Conservation (phyloP, 2,329 filamentous ascomycete species). For the Stagonosporopsis chrysanthemi region DNA sequence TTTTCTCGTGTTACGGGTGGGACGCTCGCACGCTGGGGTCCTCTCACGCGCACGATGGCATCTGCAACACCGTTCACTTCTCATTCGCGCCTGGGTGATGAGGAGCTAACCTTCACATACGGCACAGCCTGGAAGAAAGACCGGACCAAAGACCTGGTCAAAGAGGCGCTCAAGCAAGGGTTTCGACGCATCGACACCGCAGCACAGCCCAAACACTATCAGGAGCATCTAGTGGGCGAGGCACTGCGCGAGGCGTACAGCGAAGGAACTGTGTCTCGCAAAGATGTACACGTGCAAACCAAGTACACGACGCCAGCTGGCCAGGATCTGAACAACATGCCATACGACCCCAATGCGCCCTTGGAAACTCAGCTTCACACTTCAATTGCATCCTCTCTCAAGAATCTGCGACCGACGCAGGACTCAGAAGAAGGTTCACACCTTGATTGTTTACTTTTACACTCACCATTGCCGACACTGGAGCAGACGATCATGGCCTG, state of each 20-base stretch:
- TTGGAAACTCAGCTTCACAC: slow-evolving; percentile 70
- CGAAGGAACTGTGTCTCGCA: slow-evolving; percentile 64
- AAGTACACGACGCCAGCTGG: slow-evolving; percentile 74
- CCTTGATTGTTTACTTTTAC: slow-evolving; percentile 66
- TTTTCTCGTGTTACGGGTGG: background rate
- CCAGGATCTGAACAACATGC: slow-evolving; percentile 67
- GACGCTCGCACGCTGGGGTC: background rate
- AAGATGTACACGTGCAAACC: slow-evolving; percentile 79
- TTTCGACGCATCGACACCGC: slow-evolving; percentile 81
- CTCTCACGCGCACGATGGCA: slow-evolving; percentile 27
- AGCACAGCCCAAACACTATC: slow-evolving; percentile 79
- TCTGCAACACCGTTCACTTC: slow-evolving; percentile 20
- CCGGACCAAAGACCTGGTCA: slow-evolving; percentile 70
- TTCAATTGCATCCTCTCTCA: slow-evolving; percentile 72
- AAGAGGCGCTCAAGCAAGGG: slow-evolving; percentile 70
- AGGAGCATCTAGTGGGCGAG: slow-evolving; percentile 73
- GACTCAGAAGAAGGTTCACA: slow-evolving; percentile 54
- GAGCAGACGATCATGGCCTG: slow-evolving; percentile 69
- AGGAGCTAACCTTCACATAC: slow-evolving; percentile 64
- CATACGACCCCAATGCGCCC: slow-evolving; percentile 67
- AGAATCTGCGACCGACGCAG: slow-evolving; percentile 59
- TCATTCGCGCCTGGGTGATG: slow-evolving; percentile 26
- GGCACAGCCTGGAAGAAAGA: slow-evolving; percentile 89
- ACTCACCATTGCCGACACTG: slow-evolving; percentile 62
- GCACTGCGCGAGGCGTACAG: slow-evolving; percentile 69